Conservation (phyloP, 1,139 yeast genomes). For the Nakaseomyces delphensis region DNA sequence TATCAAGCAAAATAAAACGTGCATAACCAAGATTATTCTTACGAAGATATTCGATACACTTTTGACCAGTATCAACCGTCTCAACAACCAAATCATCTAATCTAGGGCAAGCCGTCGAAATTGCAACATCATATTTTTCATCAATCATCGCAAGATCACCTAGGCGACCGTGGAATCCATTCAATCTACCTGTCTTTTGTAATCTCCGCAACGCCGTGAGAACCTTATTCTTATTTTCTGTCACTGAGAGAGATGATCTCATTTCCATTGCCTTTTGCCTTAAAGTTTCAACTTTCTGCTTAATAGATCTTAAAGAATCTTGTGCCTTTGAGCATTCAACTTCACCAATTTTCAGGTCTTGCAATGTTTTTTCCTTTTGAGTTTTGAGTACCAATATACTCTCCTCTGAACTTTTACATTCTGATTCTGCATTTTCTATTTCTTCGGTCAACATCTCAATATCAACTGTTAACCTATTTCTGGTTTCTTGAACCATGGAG, state of each 20-base stretch:
- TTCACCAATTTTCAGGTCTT: conserved; percentile 40
- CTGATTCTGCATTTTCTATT: conserved; percentile 44
- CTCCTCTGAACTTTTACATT: conserved; percentile 37
- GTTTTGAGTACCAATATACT: conserved; percentile 37
- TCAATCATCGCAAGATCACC: conserved; percentile 90
- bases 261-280: conserved; percentile 66
- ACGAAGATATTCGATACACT: conserved; percentile 79
- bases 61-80: conserved; percentile 86
- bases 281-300: conserved; percentile 42
- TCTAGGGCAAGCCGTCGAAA: conserved; percentile 91
- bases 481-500: conserved; percentile 44
- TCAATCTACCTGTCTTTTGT: conserved; percentile 72
- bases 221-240: conserved; percentile 66
- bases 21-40: conserved; percentile 85
- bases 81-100: conserved; percentile 92
- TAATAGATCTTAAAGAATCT: conserved; percentile 43
- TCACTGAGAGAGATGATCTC: conserved; percentile 44
- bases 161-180: conserved; percentile 80
- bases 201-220: conserved; percentile 59
- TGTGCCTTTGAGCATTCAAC: conserved; percentile 47
- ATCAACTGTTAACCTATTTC: conserved; percentile 35
- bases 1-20: conserved; percentile 71
- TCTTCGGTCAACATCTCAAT: conserved; percentile 41
- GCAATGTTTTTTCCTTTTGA: conserved; percentile 41
- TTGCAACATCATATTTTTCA: conserved; percentile 80